Evolutionary conservation across 1,284 basidiomycete genomes (phyloP).

Genomic region (Testicularia cyperi): DNA sequence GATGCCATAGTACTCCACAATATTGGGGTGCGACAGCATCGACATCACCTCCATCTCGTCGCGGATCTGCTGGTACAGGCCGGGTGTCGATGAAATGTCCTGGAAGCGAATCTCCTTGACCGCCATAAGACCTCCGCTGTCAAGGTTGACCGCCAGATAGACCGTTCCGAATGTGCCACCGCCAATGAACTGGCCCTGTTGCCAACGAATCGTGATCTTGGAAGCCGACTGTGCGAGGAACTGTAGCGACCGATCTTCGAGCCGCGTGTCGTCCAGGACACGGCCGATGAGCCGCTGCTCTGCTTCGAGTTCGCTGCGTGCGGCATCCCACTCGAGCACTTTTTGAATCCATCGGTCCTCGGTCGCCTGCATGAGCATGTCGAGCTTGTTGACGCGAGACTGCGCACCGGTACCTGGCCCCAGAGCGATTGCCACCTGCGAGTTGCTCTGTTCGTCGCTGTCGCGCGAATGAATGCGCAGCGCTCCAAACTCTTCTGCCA

Average conservation of each 20-base stretch:
- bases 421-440: slow-evolving; percentile 65
- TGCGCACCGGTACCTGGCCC: slow-evolving; percentile 40
- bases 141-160: slow-evolving; percentile 96
- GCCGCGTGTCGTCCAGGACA: slow-evolving; percentile 56
- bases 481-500: slow-evolving; percentile 26
- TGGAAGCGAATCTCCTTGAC: slow-evolving; percentile 99
- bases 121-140: slow-evolving; percentile 95
- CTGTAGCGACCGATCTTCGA: slow-evolving; percentile 56
- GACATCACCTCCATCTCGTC: slow-evolving; percentile 99
- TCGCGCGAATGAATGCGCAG: slow-evolving; percentile 63
- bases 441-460: slow-evolving; percentile 6
- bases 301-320: slow-evolving; percentile 43
- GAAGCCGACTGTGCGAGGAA: slow-evolving; percentile 65
- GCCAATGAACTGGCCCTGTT: slow-evolving; percentile 96
- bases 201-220: slow-evolving; percentile 95
- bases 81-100: slow-evolving; percentile 71
- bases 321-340: slow-evolving; percentile 49
- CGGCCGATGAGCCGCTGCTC: slow-evolving; percentile 56
- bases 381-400: slow-evolving; percentile 40
- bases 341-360: slow-evolving; percentile 49
- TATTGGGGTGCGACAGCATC: slow-evolving; percentile 94
- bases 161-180: slow-evolving; percentile 85
- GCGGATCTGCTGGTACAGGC: slow-evolving; percentile 79
- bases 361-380: slow-evolving; percentile 45
- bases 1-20: slow-evolving; percentile 98